Base-by-base conservation (phyloP, 108 stramenopile species). In the Fragilaria crotonensis region DNA sequence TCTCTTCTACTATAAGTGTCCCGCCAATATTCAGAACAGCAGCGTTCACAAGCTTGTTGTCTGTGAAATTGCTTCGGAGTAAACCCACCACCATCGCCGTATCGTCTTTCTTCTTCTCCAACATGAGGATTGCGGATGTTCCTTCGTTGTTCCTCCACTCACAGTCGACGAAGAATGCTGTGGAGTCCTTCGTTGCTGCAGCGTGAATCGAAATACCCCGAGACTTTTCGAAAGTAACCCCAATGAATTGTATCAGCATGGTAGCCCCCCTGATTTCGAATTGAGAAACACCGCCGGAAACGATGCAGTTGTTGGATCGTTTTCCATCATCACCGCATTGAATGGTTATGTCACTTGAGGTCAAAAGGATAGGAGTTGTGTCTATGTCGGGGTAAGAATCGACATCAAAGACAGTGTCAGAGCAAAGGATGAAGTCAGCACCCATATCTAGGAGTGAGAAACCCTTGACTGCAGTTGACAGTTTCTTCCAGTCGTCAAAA, bases 21-120 rank as follows among this genome's bases (percentile, higher is more conserved):
- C 54, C 54, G 32, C 54, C 54, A 36, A 33, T n/a, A 19, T 56
- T 56, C 4, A 56, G 31, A 3, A 56, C 32, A 56, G 30, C 4
- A 19, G 54, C 36, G 31, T 56, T 17, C 18, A 2, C 4, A 56
- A 56, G n/a, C 4, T 20, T 22, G 7, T 56, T 56, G 54, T 56
- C 23, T 19, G 36, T 41, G 36, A 41, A 41, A 14, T 41, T 41
- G 36, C 36, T 11, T 11, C 14, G 11, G 7, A 14, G 14, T 7
- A 41, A 11, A 41, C 14, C 11, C 14, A 41, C 36, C 7, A 11
- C 14, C 36, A 41, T 41, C 14, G 36, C 36, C 7, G 36, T 11
- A 14, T 14, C 36, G 36, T 41, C 36, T 41, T 41, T 41, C 14
- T 41, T 7, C 7, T 7, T 14, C 7, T 41, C 36, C 14, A 41